Conservation (phyloP, 257 asterid genomes). For the Fraxinus americana region DNA sequence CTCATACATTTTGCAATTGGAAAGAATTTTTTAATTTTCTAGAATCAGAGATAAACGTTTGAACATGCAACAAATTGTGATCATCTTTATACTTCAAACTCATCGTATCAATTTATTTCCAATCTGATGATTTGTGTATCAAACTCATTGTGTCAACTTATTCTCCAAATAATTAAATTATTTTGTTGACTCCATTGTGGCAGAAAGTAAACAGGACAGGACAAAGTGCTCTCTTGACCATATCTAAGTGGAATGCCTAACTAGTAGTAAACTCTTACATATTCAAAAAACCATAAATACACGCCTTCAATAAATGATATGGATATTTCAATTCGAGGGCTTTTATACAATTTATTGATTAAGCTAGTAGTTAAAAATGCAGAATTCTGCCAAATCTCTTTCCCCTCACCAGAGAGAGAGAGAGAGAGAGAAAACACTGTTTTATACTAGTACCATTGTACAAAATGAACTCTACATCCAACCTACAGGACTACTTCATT, state of each 20-base stretch:
- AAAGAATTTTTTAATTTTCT: not conserved
- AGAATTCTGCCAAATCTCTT: not conserved
- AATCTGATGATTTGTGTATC: no score
- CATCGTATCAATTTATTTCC: not conserved
- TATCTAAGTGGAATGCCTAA: not conserved
- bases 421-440: not conserved
- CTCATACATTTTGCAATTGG: constrained; percentile 3
- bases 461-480: not conserved
- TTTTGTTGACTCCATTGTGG: not conserved
- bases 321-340: not conserved
- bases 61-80: constrained; percentile 3
- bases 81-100: not conserved
- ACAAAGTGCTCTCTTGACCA: not conserved
- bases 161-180: not conserved
- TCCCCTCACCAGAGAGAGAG: not conserved
- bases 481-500: not conserved
- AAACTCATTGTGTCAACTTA: not conserved
- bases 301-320: not conserved
- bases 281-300: no score
- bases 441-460: not conserved
- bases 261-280: no score
- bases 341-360: not conserved
- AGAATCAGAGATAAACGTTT: not conserved
- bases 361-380: not conserved
- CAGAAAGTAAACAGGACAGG: not conserved